These are phyloP conservation scores for Tephrocybe sp. DNA, from an alignment of 768 basidiomycete species.

Conservation along the genomic window DNA sequence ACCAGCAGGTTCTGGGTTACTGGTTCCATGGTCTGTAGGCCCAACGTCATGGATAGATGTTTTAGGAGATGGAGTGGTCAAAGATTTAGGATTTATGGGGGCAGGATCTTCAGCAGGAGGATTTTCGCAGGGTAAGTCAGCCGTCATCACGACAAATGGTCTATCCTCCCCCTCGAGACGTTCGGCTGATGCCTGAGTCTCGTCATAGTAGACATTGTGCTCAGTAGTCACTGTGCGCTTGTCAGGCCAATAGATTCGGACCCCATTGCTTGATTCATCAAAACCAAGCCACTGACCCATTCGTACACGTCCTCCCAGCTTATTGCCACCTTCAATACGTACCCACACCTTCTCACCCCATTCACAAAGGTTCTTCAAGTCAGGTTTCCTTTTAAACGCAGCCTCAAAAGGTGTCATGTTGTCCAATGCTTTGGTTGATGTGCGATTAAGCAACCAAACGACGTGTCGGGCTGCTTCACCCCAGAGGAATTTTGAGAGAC, in stretches of 20 bases:
- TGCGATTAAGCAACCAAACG: conserved; percentile 27
- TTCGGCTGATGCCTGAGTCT: no score
- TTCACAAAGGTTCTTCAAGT: conserved; percentile 23
- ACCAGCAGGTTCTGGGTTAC: no score
- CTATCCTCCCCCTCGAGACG: no score
- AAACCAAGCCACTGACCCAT: conserved; percentile 24
- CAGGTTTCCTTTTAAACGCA: conserved; percentile 25
- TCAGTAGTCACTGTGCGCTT: conserved; percentile 25
- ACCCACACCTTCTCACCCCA: conserved; percentile 36
- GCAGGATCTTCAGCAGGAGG: no score
- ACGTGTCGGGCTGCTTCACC: conserved; percentile 31
- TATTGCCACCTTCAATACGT: conserved; percentile 22
- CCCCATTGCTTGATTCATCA: conserved; percentile 23
- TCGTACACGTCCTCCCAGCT: conserved; percentile 18
- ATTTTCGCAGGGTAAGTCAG: no score
- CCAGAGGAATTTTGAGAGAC: conserved; percentile 36
- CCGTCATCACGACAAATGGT: no score
- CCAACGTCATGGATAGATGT: no score
- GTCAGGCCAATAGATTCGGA: conserved; percentile 32
- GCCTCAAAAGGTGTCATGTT: conserved; percentile 27
- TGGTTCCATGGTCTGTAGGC: no score
- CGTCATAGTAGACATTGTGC: no score
- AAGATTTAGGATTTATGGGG: no score
- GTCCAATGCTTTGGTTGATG: conserved; percentile 22
- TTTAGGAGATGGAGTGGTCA: no score